Conservation (phyloP, 2,329 filamentous ascomycete species). For the Fusarium protoensiforme region DNA sequence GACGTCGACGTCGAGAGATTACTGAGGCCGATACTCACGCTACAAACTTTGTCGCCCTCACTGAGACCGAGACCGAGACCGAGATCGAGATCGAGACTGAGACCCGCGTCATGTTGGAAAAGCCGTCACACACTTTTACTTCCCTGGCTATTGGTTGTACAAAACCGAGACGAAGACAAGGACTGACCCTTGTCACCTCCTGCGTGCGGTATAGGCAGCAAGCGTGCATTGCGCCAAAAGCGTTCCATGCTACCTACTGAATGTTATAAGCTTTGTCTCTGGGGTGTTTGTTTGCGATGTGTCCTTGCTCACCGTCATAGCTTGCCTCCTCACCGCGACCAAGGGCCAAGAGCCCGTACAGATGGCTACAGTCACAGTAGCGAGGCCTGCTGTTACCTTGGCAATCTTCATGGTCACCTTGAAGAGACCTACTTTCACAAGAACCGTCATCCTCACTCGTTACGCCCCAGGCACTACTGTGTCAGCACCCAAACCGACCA, state of each 20-base stretch:
- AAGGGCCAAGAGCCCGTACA: not conserved
- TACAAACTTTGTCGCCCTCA: too few species aligned
- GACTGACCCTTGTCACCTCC: not conserved
- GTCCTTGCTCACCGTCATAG: not conserved
- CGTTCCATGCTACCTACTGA: not conserved
- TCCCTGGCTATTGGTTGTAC: not conserved
- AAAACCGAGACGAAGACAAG: not conserved
- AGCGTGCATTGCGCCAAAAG: not conserved
- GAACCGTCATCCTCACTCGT: not conserved
- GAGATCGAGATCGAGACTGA: not conserved
- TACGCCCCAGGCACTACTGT: not conserved
- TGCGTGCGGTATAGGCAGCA: not conserved
- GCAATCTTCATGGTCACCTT: not conserved
- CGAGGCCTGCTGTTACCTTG: not conserved
- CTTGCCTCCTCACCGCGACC: not conserved
- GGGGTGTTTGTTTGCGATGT: rapidly evolving
- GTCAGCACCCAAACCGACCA: not conserved
- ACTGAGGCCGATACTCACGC: not conserved
- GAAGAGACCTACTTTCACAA: not conserved
- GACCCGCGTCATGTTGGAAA: not conserved
- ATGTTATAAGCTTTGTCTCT: not conserved
- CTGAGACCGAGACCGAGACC: not conserved
- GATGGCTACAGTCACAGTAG: not conserved
- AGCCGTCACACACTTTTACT: not conserved
- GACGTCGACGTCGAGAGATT: not conserved